A percentile compares a stretch with the other conserved stretches of the same genome.
These are phyloP conservation scores for Russula olivacea DNA, from an alignment of 768 basidiomycete genomes.

Conservation along the genomic window DNA sequence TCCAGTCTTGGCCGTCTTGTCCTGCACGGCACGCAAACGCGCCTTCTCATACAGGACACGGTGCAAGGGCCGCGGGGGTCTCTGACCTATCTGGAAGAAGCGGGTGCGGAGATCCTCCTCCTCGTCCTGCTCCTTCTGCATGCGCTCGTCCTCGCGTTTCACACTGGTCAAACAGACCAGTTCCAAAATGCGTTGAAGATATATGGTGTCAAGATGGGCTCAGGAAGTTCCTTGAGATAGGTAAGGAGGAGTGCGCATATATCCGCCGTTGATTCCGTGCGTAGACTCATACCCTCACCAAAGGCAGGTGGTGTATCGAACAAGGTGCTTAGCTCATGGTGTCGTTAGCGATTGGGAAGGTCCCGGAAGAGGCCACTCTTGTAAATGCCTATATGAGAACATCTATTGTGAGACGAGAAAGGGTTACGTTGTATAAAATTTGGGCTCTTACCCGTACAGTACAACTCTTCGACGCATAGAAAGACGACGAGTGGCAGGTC, in stretches of 20 bases:
- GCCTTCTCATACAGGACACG: slow-evolving; percentile 15
- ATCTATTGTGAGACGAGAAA: not conserved
- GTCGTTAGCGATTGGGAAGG: slow-evolving; percentile 37
- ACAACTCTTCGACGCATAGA: too few species aligned
- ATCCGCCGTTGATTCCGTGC: slow-evolving; percentile 34
- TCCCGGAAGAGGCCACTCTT: slow-evolving; percentile 41
- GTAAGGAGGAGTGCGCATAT: slow-evolving; percentile 43
- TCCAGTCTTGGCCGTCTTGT: too few species aligned
- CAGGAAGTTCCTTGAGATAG: slow-evolving; percentile 44
- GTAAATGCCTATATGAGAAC: slow-evolving; percentile 35
- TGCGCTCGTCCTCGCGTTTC: slow-evolving; percentile 32
- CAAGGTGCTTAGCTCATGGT: slow-evolving; percentile 35
- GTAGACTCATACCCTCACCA: too few species aligned
- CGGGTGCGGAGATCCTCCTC: slow-evolving; percentile 32
- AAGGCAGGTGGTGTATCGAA: slow-evolving; percentile 36
- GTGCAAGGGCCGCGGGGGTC: slow-evolving; percentile 15
- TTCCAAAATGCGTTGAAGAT: slow-evolving; percentile 41
- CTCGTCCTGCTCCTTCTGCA: slow-evolving; percentile 30
- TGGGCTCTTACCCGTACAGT: slow-evolving; percentile 36
- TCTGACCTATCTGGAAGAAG: slow-evolving; percentile 29
- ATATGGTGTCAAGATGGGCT: slow-evolving; percentile 39
- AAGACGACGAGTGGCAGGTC: too few species aligned
- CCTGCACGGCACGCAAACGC: too few species aligned
- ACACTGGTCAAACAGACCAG: slow-evolving; percentile 41
- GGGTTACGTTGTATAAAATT: not conserved